Conservation (phyloP, 345 rosid genomes). For the Viola odorata region DNA sequence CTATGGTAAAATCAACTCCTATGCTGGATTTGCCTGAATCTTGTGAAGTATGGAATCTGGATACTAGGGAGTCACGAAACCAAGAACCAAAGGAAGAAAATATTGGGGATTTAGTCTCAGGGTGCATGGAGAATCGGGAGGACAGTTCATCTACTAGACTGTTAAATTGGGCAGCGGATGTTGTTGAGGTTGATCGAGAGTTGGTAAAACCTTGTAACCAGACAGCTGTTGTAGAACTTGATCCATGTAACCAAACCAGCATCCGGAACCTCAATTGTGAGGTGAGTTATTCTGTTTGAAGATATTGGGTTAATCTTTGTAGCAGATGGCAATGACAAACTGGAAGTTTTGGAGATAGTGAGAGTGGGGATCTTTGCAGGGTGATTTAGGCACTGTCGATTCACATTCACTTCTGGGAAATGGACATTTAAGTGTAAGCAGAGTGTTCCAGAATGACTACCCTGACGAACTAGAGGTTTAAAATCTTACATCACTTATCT, state of each 20-base stretch:
- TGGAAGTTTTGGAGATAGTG: constrained; percentile 35
- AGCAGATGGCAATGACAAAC: constrained; percentile 24
- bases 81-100: constrained; percentile 19
- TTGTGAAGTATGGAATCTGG: constrained; percentile 32
- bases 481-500: constrained; percentile 17
- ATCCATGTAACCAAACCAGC: constrained; percentile 25
- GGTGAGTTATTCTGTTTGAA: constrained; percentile 49
- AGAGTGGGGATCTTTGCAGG: constrained; percentile 50
- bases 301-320: constrained; percentile 33
- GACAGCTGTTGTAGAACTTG: constrained; percentile 28
- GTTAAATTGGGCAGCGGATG: constrained; percentile 21
- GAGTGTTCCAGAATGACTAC: constrained; percentile 35
- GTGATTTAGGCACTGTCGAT: constrained; percentile 25
- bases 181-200: constrained; percentile 37
- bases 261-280: constrained; percentile 37
- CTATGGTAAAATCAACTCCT: constrained; percentile 16
- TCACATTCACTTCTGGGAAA: constrained; percentile 33
- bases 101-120: constrained; percentile 27
- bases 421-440: constrained; percentile 27
- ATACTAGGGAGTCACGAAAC: constrained; percentile 16
- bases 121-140: constrained; percentile 21
- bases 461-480: constrained; percentile 54
- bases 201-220: constrained; percentile 35
- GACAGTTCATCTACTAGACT: constrained; percentile 19
- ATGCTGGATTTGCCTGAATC: constrained; percentile 19